Evolutionary conservation across 1,284 basidiomycete species (phyloP).

Genomic region (Sanguinoderma infundibulare): DNA sequence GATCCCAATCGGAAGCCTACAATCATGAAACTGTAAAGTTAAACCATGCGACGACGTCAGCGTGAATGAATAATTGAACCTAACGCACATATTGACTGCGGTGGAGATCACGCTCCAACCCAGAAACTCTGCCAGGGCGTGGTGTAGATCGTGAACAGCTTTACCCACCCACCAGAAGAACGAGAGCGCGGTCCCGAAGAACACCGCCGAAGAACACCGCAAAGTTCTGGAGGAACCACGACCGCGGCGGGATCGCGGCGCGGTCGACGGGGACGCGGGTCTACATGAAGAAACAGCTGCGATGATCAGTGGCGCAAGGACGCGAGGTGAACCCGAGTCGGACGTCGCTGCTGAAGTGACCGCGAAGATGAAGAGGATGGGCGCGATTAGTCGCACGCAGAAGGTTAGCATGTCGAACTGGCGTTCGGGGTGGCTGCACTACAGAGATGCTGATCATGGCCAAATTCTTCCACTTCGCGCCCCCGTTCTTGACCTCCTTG

Average conservation of each 20-base stretch:
- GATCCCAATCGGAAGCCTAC: constrained; percentile 34
- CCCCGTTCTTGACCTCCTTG: not conserved
- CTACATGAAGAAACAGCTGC: constrained; percentile 47
- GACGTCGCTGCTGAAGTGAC: too few relatives aligned
- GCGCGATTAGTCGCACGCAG: constrained; percentile 32
- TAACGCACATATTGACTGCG: constrained; percentile 38
- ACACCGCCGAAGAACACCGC: too few relatives aligned
- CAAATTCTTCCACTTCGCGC: constrained; percentile 20
- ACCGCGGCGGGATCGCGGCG: constrained; percentile 38
- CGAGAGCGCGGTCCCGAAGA: constrained; percentile 40
- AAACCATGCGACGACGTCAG: not conserved
- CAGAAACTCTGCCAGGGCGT: constrained; percentile 43
- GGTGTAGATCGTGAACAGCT: constrained; percentile 35
- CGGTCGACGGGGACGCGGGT: constrained; percentile 33
- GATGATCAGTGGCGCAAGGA: too few relatives aligned
- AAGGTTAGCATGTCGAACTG: not conserved
- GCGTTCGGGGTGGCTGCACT: constrained; percentile 22
- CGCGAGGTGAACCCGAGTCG: too few relatives aligned
- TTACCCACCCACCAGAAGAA: constrained; percentile 45
- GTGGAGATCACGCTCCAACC: constrained; percentile 37
- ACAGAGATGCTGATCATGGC: constrained; percentile 22
- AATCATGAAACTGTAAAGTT: not conserved
- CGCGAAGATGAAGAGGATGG: too few relatives aligned
- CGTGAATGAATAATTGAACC: too few relatives aligned
- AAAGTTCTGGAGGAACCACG: constrained; percentile 27